Evolutionary conservation across 129 eudicot genomes (phyloP), one percentile per base, ranked within the genome.

Genomic region (Oenanthe sinensis): DNA sequence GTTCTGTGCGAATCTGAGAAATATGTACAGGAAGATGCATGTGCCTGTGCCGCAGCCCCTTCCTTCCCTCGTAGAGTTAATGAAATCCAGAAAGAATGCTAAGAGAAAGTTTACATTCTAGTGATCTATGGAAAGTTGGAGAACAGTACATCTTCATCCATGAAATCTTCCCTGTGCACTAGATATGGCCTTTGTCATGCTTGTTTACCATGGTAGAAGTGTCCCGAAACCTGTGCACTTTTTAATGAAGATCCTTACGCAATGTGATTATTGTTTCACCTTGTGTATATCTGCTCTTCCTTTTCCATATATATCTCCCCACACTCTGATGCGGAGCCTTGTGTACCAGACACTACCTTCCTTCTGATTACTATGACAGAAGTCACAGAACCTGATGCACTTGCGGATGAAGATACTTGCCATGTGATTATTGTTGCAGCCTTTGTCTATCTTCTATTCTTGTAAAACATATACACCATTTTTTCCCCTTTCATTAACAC

Each of bases 1-100:
- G 33, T 85, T 79, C 20, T 70, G 82, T 85, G 91, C 83, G 33
- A 87, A 74, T 50, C 40, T 91, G 55, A 87, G 92, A 79, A 86
- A 73, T 77, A 74, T 85, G 68, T 93, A 93, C 78, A 85, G 98
- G 80, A 83, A 86, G 36, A 85, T 87, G 95, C 82, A 91, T 83
- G 83, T 84, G 49, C 87, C 91, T 4, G 91, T 87, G 77, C 98
- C 95, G 82, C 86, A 52, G 83, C 98, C 92, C 30, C 94, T 93
- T 77, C 98, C 98, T 44, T 93, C 98, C 22, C 81, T 93, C 46
- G 83, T 85, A 79, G 87, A 82, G 78, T 81, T 93, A 63, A 79
- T 90, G 87, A 87, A 89, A 20, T 81, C 83, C 42, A 85, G 9
- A 20, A 89, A 80, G 68, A 68, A 69, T 65, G 81, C 88, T 65